These are phyloP conservation scores for Tylopilus subfusipes DNA, from an alignment of 768 basidiomycete genomes.

Conservation along the genomic window DNA sequence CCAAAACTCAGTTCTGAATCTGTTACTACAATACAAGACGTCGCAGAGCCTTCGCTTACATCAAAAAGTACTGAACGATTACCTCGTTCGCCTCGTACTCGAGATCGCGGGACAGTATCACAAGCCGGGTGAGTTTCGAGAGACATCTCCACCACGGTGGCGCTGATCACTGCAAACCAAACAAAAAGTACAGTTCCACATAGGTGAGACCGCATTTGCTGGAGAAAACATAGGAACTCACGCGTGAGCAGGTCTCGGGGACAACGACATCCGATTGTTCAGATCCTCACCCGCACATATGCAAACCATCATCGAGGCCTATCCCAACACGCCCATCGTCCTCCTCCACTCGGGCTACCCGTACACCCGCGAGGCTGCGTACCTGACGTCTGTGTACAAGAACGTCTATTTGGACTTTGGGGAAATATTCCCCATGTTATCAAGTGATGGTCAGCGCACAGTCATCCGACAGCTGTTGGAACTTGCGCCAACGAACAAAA, in stretches of 20 bases:
- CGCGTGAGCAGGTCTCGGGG: constrained; percentile 51
- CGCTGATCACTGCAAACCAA: too few relatives aligned
- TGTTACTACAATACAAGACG: constrained; percentile 35
- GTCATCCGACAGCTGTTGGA: constrained; percentile 65
- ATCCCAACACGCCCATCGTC: constrained; percentile 57
- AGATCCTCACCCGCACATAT: constrained; percentile 62
- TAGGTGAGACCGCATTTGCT: constrained; percentile 26
- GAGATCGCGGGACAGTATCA: constrained; percentile 46
- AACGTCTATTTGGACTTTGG: constrained; percentile 83
- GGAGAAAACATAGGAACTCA: not conserved
- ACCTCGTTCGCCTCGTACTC: constrained; percentile 54
- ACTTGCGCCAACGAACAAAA: constrained; percentile 71
- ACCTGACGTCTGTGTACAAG: constrained; percentile 64
- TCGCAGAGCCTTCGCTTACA: constrained; percentile 47
- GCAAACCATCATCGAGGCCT: constrained; percentile 65
- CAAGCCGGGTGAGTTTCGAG: constrained; percentile 52
- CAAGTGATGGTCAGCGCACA: constrained; percentile 55
- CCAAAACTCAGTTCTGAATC: constrained; percentile 31
- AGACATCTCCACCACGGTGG: too few relatives aligned
- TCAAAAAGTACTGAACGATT: constrained; percentile 64
- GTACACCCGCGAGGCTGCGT: constrained; percentile 73
- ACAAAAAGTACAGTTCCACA: too few relatives aligned
- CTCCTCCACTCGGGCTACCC: constrained; percentile 78
- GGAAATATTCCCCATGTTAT: constrained; percentile 70
- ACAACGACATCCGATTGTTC: constrained; percentile 59